Conservation (phyloP, 305 asterid species). For the Stenogyne calaminthoides region DNA sequence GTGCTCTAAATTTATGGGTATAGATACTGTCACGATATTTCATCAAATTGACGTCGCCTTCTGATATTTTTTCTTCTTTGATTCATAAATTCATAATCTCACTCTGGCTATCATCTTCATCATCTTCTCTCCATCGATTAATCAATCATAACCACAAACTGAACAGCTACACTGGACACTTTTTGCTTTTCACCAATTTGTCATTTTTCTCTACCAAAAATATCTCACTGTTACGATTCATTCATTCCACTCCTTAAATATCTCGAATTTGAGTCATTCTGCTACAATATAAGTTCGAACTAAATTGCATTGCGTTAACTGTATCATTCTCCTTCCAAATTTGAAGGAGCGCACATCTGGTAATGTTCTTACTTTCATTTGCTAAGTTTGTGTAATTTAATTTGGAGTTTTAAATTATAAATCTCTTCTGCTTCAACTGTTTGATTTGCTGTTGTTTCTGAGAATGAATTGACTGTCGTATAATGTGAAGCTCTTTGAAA, state of each 20-base stretch:
- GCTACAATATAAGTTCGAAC: background rate
- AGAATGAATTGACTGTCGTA: background rate
- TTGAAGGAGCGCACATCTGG: constrained; percentile 25
- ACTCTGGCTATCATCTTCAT: constrained; percentile 30
- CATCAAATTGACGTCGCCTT: constrained; percentile 9
- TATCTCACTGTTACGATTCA: constrained; percentile 30
- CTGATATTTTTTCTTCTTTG: constrained; percentile 31
- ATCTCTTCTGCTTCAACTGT: background rate
- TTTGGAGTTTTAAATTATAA: background rate
- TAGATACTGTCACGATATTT: background rate
- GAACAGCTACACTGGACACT: constrained; percentile 9
- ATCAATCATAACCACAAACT: constrained; percentile 39
- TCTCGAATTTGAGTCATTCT: constrained; percentile 14
- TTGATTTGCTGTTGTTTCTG: background rate
- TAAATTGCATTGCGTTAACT: background rate
- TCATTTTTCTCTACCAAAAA: constrained; percentile 38
- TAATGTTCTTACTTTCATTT: constrained; percentile 7
- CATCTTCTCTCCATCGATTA: constrained; percentile 25
- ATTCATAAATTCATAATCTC: constrained; percentile 6
- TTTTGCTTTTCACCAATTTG: constrained; percentile 23
- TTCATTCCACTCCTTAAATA: constrained; percentile 36
- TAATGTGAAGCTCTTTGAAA: constrained; percentile 3
- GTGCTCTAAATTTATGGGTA: too few species aligned
- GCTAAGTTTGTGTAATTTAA: background rate
- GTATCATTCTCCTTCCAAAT: background rate